Conservation (phyloP, 345 rosid genomes). For the Boechera divaricarpa region DNA sequence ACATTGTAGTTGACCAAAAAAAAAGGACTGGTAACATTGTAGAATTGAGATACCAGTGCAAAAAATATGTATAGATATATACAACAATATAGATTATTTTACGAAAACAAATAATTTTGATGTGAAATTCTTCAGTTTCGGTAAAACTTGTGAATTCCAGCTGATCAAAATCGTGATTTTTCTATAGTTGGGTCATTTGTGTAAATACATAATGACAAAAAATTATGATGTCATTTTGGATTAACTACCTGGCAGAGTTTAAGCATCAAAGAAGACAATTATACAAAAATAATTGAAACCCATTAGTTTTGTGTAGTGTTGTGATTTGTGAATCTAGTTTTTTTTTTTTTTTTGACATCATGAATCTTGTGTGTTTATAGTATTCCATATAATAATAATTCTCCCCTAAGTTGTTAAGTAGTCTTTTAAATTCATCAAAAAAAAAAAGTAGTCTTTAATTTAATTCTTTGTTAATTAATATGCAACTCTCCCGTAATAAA, state of each 20-base stretch:
- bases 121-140: neutral
- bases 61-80: neutral
- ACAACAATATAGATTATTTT: neutral
- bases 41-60: neutral
- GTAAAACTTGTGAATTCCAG: neutral
- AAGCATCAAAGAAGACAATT: neutral
- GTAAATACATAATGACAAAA: neutral
- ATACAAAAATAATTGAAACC: neutral
- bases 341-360: too few species aligned
- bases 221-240: neutral
- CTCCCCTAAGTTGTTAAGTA: neutral
- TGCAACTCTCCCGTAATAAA: slow-evolving; percentile 29
- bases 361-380: neutral
- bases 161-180: neutral
- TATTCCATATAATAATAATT: neutral
- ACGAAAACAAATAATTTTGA: neutral
- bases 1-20: neutral
- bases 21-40: neutral
- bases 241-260: neutral
- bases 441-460: too few species aligned
- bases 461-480: neutral
- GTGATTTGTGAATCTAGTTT: neutral
- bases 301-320: neutral
- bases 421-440: neutral
- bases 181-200: neutral